A percentile compares a stretch with the other conserved stretches of the same genome.
Evolutionary conservation across 83 land plant species (phyloP).

Genomic region (Picea engelmannii): DNA sequence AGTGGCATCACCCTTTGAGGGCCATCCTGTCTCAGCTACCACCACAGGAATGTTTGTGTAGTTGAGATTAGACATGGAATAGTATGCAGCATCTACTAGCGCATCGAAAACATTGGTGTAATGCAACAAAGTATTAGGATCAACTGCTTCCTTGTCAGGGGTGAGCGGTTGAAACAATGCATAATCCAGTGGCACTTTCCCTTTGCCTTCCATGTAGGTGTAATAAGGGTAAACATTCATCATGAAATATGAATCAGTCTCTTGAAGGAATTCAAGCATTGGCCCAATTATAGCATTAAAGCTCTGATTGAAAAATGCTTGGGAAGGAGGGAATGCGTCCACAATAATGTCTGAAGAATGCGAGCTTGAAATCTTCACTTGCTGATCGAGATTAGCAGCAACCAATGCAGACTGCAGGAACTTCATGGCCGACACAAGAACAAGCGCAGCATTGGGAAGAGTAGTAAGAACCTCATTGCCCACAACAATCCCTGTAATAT

Average conservation of each 20-base stretch:
- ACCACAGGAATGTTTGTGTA: conserved; percentile 55
- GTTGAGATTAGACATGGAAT: conserved; percentile 64
- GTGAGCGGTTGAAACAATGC: conserved; percentile 74
- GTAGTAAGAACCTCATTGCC: conserved; percentile 75
- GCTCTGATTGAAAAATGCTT: conserved; percentile 60
- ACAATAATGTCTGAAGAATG: conserved; percentile 52
- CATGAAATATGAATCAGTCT: conserved; percentile 69
- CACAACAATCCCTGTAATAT: conserved; percentile 65
- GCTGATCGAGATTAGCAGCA: conserved; percentile 44
- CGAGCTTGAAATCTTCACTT: conserved; percentile 76
- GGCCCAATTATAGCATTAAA: conserved; percentile 53
- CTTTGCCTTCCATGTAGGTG: conserved; percentile 44
- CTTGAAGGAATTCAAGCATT: conserved; percentile 62
- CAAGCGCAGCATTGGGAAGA: conserved; percentile 37
- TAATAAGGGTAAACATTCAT: conserved; percentile 71
- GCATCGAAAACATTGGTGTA: conserved; percentile 76
- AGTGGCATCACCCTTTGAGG: conserved; percentile 61
- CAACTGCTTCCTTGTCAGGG: conserved; percentile 58
- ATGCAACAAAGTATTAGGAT: conserved; percentile 51
- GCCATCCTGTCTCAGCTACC: conserved; percentile 87
- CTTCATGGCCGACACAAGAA: conserved; percentile 66
- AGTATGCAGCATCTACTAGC: conserved; percentile 65
- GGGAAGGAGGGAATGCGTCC: conserved; percentile 82
- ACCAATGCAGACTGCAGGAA: conserved; percentile 67
- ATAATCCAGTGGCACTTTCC: conserved; percentile 61